These are phyloP conservation scores for Huntiella abstrusa DNA, from an alignment of 2,329 filamentous ascomycete genomes.

Conservation along the genomic window DNA sequence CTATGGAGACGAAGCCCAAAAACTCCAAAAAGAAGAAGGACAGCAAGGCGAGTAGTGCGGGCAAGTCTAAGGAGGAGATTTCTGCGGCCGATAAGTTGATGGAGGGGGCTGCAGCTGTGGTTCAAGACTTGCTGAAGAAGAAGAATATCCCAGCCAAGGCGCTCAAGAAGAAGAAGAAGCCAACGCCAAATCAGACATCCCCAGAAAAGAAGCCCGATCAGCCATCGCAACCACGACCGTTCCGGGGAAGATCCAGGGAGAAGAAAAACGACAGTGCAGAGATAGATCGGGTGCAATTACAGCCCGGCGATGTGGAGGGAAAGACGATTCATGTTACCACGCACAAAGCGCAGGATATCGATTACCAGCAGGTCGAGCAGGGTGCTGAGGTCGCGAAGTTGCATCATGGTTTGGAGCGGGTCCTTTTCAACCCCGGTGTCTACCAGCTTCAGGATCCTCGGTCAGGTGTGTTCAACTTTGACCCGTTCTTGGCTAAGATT, in stretches of 20 bases:
- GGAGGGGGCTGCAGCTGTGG: slow-evolving; percentile 10
- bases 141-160: slow-evolving; percentile 10
- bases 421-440: slow-evolving; percentile 89
- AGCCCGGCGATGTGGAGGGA: neutral
- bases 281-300: neutral
- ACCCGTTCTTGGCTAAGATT: slow-evolving; percentile 79
- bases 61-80: neutral
- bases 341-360: slow-evolving; percentile 15
- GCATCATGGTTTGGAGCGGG: slow-evolving; percentile 60
- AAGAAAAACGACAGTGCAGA: neutral
- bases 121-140: slow-evolving; percentile 7
- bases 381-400: slow-evolving; percentile 35
- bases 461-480: slow-evolving; percentile 85
- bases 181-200: neutral
- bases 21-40: neutral
- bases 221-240: neutral
- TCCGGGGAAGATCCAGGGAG: neutral
- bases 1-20: neutral
- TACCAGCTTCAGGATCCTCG: slow-evolving; percentile 80
- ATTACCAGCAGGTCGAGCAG: slow-evolving; percentile 18
- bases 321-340: slow-evolving; percentile 16
- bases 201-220: neutral
- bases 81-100: slow-evolving; percentile 5
- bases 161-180: slow-evolving; percentile 9
- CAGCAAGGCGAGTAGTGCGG: no score